These are phyloP conservation scores for Zygoascus sp. DNA, from an alignment of 1,139 yeast genomes.

Conservation along the genomic window DNA sequence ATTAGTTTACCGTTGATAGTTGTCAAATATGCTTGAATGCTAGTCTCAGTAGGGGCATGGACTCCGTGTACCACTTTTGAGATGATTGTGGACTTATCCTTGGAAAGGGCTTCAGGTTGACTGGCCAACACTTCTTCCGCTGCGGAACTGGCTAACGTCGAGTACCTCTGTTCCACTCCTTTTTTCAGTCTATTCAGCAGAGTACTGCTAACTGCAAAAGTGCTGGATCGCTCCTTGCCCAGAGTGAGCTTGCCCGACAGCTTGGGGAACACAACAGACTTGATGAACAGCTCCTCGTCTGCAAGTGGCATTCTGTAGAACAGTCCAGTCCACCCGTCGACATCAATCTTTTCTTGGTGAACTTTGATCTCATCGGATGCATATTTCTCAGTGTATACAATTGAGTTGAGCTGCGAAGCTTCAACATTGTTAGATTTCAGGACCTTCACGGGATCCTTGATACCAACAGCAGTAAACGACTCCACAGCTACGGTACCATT, in stretches of 20 bases:
- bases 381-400: slow-evolving; percentile 3
- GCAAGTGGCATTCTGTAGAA: slow-evolving; percentile 5
- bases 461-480: slow-evolving; percentile 1
- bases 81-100: not conserved
- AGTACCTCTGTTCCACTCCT: not conserved
- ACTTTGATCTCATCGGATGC: not conserved
- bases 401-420: not conserved
- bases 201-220: not conserved
- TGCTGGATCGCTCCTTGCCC: slow-evolving; percentile 3
- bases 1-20: not conserved
- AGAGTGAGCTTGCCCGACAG: not conserved
- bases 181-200: slow-evolving; percentile 1
- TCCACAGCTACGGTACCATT: slow-evolving; percentile 15
- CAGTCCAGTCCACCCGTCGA: slow-evolving; percentile 2
- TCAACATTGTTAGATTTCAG: not conserved
- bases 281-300: slow-evolving; percentile 9
- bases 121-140: not conserved
- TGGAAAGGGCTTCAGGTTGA: not conserved
- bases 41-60: slow-evolving; percentile 2
- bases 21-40: not conserved
- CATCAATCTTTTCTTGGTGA: not conserved
- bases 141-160: not conserved
- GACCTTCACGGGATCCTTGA: slow-evolving; percentile 1
- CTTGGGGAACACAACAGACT: slow-evolving; percentile 1
- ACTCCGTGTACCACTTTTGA: slow-evolving; percentile 6